phyloP scores from a whole-genome alignment of 257 asterid species.

The Rhazya stricta region DNA sequence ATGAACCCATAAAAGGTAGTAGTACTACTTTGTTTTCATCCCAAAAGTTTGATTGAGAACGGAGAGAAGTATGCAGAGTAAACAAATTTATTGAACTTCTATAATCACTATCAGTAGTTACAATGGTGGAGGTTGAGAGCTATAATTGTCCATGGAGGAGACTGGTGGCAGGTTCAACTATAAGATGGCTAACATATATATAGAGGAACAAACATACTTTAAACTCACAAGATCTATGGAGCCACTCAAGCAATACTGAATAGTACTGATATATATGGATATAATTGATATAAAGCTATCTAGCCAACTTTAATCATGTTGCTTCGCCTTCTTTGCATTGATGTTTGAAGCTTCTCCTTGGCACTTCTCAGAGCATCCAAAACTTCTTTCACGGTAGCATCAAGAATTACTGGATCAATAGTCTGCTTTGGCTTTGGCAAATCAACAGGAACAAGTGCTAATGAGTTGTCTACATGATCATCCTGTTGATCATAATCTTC shows the following conservation, averaged over 20 bases:
- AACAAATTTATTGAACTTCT: not conserved
- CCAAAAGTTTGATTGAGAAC: not conserved
- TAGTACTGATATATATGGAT: constrained; percentile 1
- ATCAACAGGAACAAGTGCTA: constrained; percentile 40
- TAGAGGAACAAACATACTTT: not conserved
- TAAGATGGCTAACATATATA: too few species aligned
- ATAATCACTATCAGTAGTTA: too few species aligned
- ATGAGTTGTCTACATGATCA: constrained; percentile 41
- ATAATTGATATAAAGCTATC: not conserved
- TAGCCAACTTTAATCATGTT: constrained; percentile 43
- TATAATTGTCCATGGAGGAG: not conserved
- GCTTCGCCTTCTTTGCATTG: constrained; percentile 46
- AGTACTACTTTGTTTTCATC: not conserved
- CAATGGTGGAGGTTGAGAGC: not conserved
- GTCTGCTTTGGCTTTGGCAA: constrained; percentile 18
- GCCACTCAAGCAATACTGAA: not conserved
- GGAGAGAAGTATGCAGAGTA: not conserved
- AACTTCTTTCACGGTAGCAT: constrained; percentile 57
- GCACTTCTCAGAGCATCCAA: constrained; percentile 51
- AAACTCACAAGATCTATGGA: too few species aligned
- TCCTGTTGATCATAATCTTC: constrained; percentile 21
- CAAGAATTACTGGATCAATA: constrained; percentile 59
- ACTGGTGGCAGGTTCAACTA: too few species aligned
- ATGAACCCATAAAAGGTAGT: not conserved
- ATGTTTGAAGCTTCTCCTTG: constrained; percentile 55